Evolutionary conservation across 2,329 filamentous ascomycete genomes (phyloP).

Genomic region (Alternaria sp.): DNA sequence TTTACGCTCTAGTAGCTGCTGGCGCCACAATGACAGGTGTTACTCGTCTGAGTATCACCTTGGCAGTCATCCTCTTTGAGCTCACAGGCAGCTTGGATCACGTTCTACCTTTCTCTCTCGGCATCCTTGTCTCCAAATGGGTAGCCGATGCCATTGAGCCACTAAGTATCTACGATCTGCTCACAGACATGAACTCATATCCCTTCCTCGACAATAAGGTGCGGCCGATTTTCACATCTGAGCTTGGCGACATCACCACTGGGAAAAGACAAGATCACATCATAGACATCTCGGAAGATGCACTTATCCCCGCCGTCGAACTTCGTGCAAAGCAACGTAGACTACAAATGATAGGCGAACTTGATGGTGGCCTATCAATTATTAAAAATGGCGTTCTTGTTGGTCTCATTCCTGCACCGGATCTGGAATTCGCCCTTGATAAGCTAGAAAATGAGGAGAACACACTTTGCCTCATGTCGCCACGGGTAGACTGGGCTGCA

Average conservation of each 20-base stretch:
- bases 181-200: slow-evolving; percentile 97
- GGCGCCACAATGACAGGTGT: slow-evolving; percentile 98
- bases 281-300: slow-evolving; percentile 87
- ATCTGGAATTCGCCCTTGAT: slow-evolving; percentile 92
- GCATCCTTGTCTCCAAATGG: slow-evolving; percentile 96
- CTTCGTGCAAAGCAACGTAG: slow-evolving; percentile 83
- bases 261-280: slow-evolving; percentile 76
- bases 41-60: slow-evolving; percentile 88
- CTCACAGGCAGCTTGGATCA: slow-evolving; percentile 94
- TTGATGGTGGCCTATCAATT: slow-evolving; percentile 92
- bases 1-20: slow-evolving; percentile 93
- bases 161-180: slow-evolving; percentile 90
- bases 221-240: slow-evolving; percentile 87
- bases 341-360: slow-evolving; percentile 83
- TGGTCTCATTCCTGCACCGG: slow-evolving; percentile 90
- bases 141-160: slow-evolving; percentile 95
- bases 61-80: slow-evolving; percentile 95
- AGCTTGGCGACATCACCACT: slow-evolving; percentile 85
- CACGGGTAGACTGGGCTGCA: slow-evolving; percentile 60
- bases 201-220: slow-evolving; percentile 97
- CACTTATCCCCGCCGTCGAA: slow-evolving; percentile 77
- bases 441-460: slow-evolving; percentile 77
- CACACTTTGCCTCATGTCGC: slow-evolving; percentile 82
- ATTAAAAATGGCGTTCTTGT: slow-evolving; percentile 80
- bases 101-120: slow-evolving; percentile 91